Base-by-base conservation (phyloP, 2,329 filamentous ascomycete species). In the Phaeosphaeriaceae sp. region DNA sequence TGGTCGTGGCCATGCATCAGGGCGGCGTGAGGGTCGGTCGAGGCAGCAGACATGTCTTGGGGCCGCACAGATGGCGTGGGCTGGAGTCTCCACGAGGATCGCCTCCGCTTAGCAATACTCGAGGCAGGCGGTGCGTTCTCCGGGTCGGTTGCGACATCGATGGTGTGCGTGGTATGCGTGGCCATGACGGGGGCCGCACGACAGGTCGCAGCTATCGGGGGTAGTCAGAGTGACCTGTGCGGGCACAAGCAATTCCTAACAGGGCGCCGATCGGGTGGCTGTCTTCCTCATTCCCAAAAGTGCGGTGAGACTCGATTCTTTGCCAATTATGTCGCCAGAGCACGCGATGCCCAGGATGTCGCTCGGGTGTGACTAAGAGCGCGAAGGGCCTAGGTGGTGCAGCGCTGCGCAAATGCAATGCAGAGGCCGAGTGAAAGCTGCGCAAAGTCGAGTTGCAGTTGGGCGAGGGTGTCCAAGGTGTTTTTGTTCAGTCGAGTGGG, bases 1-100 rank as follows among this genome's bases (percentile, higher is more conserved):
- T 76, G 76, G 65, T 77, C 71, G 67, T 78, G 75, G 62, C 73
- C 75, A 33, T 71, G 71, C 62, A 76, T 66, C 45, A 76, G 64
- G 51, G 74, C 72, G 56, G 72, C 54, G 65, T 75, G 71, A n/a
- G 73, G 71, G 53, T 74, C 68, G 47, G 58, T 60, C 24, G 55
- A 57, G 55, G 65, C 54, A 60, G 53, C 42, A 36, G 61, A 48
- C 19, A 53, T 33, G n/a, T 56, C 47, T 49, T 60, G 53, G 48
- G 61, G 48, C 19, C 40, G 54, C 40, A 45, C 36, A 21, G 53
- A 33, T 15, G 47, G n/a, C 40, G 44, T 33, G 36, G 53, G n/a
- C 42, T 70, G 66, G 49, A 63, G 64, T 53, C 70, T 71, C 68
- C 69, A 72, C 64, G 73, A 74, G 41, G 65, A 53, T 24, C 71